Base-by-base conservation (phyloP, 1,139 yeast genomes). In the Wickerhamiella infanticola region DNA sequence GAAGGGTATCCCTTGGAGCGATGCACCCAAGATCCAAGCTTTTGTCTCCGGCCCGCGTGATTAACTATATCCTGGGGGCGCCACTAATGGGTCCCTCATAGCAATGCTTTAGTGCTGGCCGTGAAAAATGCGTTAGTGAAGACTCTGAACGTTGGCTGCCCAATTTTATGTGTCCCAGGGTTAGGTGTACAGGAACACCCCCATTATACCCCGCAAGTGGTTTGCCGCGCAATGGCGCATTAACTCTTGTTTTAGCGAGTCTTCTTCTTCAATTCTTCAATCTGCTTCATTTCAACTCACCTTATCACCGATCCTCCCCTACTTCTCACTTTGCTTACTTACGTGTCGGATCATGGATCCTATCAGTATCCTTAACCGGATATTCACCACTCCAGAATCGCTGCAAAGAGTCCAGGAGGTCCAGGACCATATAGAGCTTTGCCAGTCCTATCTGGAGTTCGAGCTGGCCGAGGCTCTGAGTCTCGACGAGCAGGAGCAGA, bases 401-500 rank as follows among this genome's bases (percentile, higher is more conserved):
- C 44, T 47, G 27, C 50, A 41, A 8, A 37, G 42, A 13, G 35
- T 47, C 26, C 45, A 29, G 4, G 55, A 52, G 44, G 51, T 60
- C 11, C 49, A 45, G 27, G 54, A 48, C 37, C 52, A 54, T 37
- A 55, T 60, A 3, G 64, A 68, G 45, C 48, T 58, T 1, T 77
- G 78, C 61, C 76, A 77, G 51, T 47, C 60, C 3, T 66, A 66
- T 39, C 56, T 81, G 29, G 72, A 70, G 47, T 47, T 53, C 8
- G 67, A 72, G 42, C 70, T 79, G 36, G 47, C 55, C 8, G 63
- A 65, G 27, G 61, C 67, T 29, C 52, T 58, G 18, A 57, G 62
- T 25, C 65, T 64, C 47, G 62, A 64, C 25, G 57, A 58, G 3
- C 58, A 56, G 27, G 51, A 50, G 11, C 43, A 51, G 11, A 40